Percentiles rank a stretch among this genome's conserved stretches.
Evolutionary conservation across 164 flowering plant species (phyloP).

Genomic region (Vitis rupestris): DNA sequence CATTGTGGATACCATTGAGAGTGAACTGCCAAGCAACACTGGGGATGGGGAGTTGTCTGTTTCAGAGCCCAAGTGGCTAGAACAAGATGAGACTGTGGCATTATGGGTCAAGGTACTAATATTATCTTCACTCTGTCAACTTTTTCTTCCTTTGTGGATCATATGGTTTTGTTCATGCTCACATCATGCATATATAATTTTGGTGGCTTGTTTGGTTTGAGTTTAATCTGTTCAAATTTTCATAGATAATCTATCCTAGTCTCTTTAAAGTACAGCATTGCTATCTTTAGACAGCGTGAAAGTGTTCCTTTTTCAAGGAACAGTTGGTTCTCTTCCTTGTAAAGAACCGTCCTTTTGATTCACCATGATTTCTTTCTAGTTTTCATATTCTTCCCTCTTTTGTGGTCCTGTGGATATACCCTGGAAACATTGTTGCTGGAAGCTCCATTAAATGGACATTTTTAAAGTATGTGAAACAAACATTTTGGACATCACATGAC

Average conservation of each 20-base stretch:
- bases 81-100: constrained; percentile 64
- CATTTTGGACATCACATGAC: too few species aligned
- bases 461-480: too few species aligned
- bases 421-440: neutral
- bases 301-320: too few species aligned
- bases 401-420: neutral
- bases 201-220: too few species aligned
- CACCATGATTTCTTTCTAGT: neutral
- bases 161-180: neutral
- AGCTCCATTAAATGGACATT: neutral
- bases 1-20: constrained; percentile 39
- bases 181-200: too few species aligned
- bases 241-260: too few species aligned
- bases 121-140: neutral
- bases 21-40: constrained; percentile 29
- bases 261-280: too few species aligned
- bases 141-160: neutral
- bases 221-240: too few species aligned
- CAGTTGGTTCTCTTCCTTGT: neutral
- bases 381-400: too few species aligned
- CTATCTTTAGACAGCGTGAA: too few species aligned
- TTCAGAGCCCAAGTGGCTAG: constrained; percentile 46
- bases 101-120: constrained; percentile 86
- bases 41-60: constrained; percentile 36
- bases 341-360: neutral